Evolutionary conservation across 2,329 filamentous ascomycete genomes (phyloP), one percentile per base, ranked within the genome.

Genomic region (Fusarium lyarnte): DNA sequence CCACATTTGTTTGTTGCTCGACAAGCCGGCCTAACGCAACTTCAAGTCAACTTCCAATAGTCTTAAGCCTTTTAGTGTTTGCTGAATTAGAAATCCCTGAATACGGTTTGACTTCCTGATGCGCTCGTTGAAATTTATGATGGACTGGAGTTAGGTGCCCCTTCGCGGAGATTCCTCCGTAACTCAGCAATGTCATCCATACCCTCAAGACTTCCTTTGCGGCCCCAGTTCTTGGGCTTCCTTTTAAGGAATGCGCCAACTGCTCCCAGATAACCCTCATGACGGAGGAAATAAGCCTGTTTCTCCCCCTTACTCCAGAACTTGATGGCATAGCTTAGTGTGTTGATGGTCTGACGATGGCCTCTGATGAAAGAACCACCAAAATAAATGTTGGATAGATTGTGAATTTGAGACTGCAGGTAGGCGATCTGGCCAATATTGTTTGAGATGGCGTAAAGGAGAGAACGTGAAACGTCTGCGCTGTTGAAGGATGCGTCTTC

Each of bases 371-470:
- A 99, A 11, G 93, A 96, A 29, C 96, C 96, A 27, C 96, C 96
- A 82, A 99, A 99, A 85, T 99, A 99, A 69, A 99, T 98, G 78
- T 95, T 91, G 71, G 93, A 92, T 31, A 98, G 86, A 49, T 92
- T 89, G 83, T 99, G 95, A 79, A 97, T 96, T 81, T 98, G 95
- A 10, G 94, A 96, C 80, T 98, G 96, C n/a, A 99, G 87, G 81
- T 96, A 98, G 46, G 96, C 94, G 76, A 99, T 97, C 84, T 99
- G 96, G 21, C 96, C 96, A 72, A 98, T 98, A 83, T 98, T 98
- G 85, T 98, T 98, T 81, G 93, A 95, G 75, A 98, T 94, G 29
- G 96, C 96, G 82, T 97, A 99, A 0, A 99, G 89, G 23, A 99
- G 87, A 51, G 94, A 97, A 36, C 95, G 88, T 29, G 94, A 96